Percentiles rank a stretch among this genome's conserved stretches.
Conservation (phyloP, 169 alveolate species). For the Plasmodium coatneyi region DNA sequence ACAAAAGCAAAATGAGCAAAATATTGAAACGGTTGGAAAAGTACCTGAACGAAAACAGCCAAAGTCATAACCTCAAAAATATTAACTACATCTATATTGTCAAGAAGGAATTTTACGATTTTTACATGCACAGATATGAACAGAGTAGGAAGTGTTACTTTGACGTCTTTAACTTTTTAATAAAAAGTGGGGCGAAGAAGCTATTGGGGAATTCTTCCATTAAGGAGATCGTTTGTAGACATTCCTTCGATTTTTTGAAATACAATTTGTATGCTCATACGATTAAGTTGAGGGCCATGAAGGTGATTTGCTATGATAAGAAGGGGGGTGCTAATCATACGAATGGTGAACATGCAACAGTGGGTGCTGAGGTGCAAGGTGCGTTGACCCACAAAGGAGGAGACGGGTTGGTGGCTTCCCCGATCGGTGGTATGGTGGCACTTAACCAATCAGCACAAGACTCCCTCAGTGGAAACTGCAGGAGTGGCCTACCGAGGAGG, state of each 20-base stretch:
- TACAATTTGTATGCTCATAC: constrained; percentile 55
- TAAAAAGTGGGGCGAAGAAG: constrained; percentile 51
- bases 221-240: constrained; percentile 55
- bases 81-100: constrained; percentile 40
- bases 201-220: constrained; percentile 29
- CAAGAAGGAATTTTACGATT: constrained; percentile 52
- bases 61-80: constrained; percentile 16
- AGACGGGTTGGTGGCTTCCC: neutral
- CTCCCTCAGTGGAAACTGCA: neutral
- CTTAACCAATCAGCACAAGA: neutral
- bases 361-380: neutral
- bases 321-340: neutral
- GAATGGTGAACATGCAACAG: neutral
- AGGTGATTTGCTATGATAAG: constrained; percentile 22
- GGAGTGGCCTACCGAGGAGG: neutral
- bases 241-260: constrained; percentile 47
- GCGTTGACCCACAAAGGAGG: neutral
- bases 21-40: constrained; percentile 40
- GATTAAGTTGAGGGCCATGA: constrained; percentile 23
- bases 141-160: constrained; percentile 23
- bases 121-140: constrained; percentile 20
- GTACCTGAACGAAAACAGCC: constrained; percentile 20
- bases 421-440: neutral
- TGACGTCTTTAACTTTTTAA: constrained; percentile 41
- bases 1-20: constrained; percentile 14